A percentile compares a stretch with the other conserved stretches of the same genome.
phyloP scores from a whole-genome alignment of 2,329 filamentous ascomycete genomes.

The Rhinocladiella mackenziei region DNA sequence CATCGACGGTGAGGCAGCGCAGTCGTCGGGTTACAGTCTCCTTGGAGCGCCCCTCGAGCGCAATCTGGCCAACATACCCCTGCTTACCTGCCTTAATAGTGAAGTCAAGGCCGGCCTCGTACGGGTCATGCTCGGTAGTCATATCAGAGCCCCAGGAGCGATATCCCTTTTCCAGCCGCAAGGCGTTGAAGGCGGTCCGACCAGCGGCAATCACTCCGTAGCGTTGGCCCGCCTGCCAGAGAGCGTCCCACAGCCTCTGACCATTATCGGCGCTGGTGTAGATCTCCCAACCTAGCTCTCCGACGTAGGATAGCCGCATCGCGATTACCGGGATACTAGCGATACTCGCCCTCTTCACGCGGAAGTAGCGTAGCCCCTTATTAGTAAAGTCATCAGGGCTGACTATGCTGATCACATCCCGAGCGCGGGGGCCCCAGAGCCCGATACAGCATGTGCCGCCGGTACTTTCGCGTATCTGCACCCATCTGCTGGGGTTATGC shows the following conservation, averaged over 20 bases:
- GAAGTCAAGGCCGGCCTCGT: constrained; percentile 54
- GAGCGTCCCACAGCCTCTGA: constrained; percentile 55
- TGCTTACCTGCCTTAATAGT: constrained; percentile 42
- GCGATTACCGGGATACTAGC: constrained; percentile 55
- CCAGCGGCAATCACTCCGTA: constrained; percentile 58
- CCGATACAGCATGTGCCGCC: constrained; percentile 59
- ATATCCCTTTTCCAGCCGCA: constrained; percentile 59
- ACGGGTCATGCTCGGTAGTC: constrained; percentile 59
- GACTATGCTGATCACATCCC: constrained; percentile 48
- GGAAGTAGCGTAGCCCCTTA: constrained; percentile 48
- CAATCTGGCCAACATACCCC: constrained; percentile 51
- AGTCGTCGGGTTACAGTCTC: constrained; percentile 35
- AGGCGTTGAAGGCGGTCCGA: constrained; percentile 54
- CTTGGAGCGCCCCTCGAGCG: constrained; percentile 43
- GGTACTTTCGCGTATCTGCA: constrained; percentile 57
- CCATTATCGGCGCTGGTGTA: constrained; percentile 59
- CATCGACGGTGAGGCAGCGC: constrained; percentile 53
- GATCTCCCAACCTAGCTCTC: constrained; percentile 61
- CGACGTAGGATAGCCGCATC: constrained; percentile 57
- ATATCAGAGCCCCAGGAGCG: constrained; percentile 56
- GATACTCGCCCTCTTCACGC: constrained; percentile 48
- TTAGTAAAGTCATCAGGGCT: constrained; percentile 24
- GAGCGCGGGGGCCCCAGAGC: constrained; percentile 58
- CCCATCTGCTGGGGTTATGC: constrained; percentile 41
- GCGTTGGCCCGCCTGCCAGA: constrained; percentile 53